Evolutionary conservation across 2,329 filamentous ascomycete species (phyloP).

Genomic region (Neopestalotiopsis sp.): DNA sequence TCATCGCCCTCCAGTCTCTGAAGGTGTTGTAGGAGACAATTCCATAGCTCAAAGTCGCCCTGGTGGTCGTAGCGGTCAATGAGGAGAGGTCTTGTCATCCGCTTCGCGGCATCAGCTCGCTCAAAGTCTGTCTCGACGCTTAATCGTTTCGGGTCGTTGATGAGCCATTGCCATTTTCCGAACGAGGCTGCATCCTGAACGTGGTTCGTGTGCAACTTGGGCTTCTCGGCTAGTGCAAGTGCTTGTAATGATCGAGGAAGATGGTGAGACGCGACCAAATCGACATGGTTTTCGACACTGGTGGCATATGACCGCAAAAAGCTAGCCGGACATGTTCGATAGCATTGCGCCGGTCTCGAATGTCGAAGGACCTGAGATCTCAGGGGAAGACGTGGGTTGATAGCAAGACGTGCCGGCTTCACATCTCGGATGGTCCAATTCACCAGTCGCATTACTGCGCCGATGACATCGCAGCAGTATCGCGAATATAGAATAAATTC

Average conservation of each 20-base stretch:
- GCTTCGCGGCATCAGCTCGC: slow-evolving; percentile 30
- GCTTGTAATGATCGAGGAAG: slow-evolving; percentile 2
- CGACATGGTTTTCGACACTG: neutral
- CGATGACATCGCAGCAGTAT: slow-evolving; percentile 29
- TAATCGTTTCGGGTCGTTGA: slow-evolving; percentile 31
- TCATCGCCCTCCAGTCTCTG: slow-evolving; percentile 33
- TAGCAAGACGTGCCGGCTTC: slow-evolving; percentile 30
- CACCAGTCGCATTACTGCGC: slow-evolving; percentile 40
- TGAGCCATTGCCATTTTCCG: slow-evolving; percentile 31
- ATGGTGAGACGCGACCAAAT: neutral
- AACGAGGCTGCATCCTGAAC: slow-evolving; percentile 29
- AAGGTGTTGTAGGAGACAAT: slow-evolving; percentile 35
- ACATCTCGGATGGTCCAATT: slow-evolving; percentile 35
- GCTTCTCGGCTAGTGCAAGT: neutral
- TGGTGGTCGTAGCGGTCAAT: slow-evolving; percentile 32
- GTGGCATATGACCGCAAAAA: neutral
- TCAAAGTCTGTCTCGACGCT: slow-evolving; percentile 37
- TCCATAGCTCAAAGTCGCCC: slow-evolving; percentile 37
- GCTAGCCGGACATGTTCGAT: neutral
- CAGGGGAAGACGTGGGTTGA: slow-evolving; percentile 20
- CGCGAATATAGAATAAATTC: neutral
- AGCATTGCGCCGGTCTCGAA: neutral
- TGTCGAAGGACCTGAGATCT: neutral
- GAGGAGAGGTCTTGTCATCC: slow-evolving; percentile 26
- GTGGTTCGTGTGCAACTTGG: slow-evolving; percentile 20